Evolutionary conservation across 306 rosid species (phyloP).

Genomic region (Hippophae tibetana): DNA sequence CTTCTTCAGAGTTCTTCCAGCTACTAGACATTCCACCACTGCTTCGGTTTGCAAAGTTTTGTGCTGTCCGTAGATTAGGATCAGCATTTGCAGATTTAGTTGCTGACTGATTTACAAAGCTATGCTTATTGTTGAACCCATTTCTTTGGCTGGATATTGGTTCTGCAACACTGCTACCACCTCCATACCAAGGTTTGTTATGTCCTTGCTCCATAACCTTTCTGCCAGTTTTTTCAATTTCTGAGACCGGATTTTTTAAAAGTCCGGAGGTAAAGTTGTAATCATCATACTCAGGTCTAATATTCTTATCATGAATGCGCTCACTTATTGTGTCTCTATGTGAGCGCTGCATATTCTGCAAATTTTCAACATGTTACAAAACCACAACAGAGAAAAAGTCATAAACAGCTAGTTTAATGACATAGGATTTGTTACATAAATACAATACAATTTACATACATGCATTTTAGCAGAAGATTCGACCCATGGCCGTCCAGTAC

Average conservation of each 20-base stretch:
- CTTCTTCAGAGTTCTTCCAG: conserved; percentile 93
- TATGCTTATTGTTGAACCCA: conserved; percentile 45
- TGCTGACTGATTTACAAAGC: conserved; percentile 34
- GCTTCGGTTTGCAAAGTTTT: conserved; percentile 25
- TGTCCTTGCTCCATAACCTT: conserved; percentile 45
- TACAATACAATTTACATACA: conserved; percentile 25
- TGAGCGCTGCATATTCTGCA: conserved; percentile 57
- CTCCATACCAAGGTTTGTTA: conserved; percentile 50
- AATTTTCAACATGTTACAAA: conserved; percentile 22
- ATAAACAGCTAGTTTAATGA: neutral
- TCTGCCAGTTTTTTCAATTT: conserved; percentile 30
- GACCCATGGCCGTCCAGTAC: conserved; percentile 51
- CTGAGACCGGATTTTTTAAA: conserved; percentile 39
- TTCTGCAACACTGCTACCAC: conserved; percentile 37
- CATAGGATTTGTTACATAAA: too few species aligned
- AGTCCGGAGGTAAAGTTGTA: conserved; percentile 43
- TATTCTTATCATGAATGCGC: conserved; percentile 47
- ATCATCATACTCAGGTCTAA: conserved; percentile 36
- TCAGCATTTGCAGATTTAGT: conserved; percentile 45
- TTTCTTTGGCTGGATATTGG: conserved; percentile 50
- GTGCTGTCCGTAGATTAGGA: conserved; percentile 36
- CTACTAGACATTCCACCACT: conserved; percentile 40
- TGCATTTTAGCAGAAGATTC: conserved; percentile 47
- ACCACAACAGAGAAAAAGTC: conserved; percentile 4
- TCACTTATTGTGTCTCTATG: conserved; percentile 36